Percentiles rank a stretch among this genome's conserved stretches.
Conservation (phyloP, 2,329 filamentous ascomycete genomes). For the Ophiostoma montium region DNA sequence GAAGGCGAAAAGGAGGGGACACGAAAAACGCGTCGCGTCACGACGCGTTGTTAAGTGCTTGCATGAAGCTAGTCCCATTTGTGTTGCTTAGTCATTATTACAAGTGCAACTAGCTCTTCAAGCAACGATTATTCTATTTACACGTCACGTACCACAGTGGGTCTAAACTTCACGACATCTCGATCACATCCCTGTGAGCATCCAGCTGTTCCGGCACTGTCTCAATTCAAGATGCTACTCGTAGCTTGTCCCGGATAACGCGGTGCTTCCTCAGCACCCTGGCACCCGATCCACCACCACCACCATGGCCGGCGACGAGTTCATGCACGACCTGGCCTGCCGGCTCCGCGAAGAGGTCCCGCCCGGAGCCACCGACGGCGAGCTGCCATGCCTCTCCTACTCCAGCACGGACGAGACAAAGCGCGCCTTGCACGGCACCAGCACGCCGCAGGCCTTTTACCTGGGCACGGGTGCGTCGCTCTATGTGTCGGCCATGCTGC, state of each 20-base stretch:
- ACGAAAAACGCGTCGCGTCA: slow-evolving; percentile 14
- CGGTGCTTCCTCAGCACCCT: too few species aligned
- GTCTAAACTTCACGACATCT: too few species aligned
- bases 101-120: too few species aligned
- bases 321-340: slow-evolving; percentile 14
- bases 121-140: too few species aligned
- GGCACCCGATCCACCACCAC: too few species aligned
- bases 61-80: too few species aligned
- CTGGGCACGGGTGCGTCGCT: slow-evolving; percentile 45
- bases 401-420: slow-evolving; percentile 20
- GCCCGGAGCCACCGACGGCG: slow-evolving; percentile 11
- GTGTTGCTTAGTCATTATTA: too few species aligned
- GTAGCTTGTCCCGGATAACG: too few species aligned
- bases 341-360: slow-evolving; percentile 10
- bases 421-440: slow-evolving; percentile 30
- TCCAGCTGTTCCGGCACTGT: not conserved
- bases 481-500: slow-evolving; percentile 39
- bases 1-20: slow-evolving; percentile 3
- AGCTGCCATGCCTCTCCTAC: slow-evolving; percentile 36
- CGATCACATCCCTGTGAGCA: slow-evolving; percentile 1
- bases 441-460: slow-evolving; percentile 32
- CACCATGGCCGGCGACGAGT: slow-evolving; percentile 13
- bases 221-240: too few species aligned
- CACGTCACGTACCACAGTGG: too few species aligned
- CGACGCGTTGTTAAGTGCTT: slow-evolving; percentile 12